Percentiles rank a stretch among this genome's conserved stretches.
phyloP scores from a whole-genome alignment of 768 basidiomycete species.

The Amanita thiersii region DNA sequence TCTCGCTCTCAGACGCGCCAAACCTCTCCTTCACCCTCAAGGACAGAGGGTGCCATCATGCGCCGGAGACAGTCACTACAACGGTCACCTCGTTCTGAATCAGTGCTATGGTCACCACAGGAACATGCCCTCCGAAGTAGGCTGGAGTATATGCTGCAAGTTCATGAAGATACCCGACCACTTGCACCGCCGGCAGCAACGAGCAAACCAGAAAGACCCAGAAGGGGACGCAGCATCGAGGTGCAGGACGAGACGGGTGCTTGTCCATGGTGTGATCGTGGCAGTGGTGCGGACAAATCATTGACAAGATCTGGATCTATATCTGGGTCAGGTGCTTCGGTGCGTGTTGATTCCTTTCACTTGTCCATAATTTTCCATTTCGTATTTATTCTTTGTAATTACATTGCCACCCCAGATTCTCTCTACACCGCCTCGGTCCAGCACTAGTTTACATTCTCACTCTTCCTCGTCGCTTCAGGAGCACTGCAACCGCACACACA shows the following conservation, averaged over 20 bases:
- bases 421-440: slow-evolving; percentile 5
- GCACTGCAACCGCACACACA: not conserved
- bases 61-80: slow-evolving; percentile 7
- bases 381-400: too few relatives aligned
- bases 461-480: slow-evolving; percentile 4
- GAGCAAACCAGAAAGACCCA: slow-evolving; percentile 1
- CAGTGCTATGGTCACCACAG: not conserved
- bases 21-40: slow-evolving; percentile 1
- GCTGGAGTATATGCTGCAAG: slow-evolving; percentile 1
- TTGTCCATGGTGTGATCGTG: slow-evolving; percentile 3
- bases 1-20: slow-evolving; percentile 1
- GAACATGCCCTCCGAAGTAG: slow-evolving; percentile 6
- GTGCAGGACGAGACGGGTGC: not conserved
- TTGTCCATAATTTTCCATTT: too few relatives aligned
- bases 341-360: too few relatives aligned
- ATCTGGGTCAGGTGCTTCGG: too few relatives aligned
- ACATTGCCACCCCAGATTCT: too few relatives aligned
- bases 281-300: not conserved
- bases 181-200: not conserved
- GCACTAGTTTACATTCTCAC: slow-evolving; percentile 4
- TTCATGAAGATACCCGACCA: not conserved
- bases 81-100: not conserved
- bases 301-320: slow-evolving; percentile 7
- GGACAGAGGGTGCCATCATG: not conserved
- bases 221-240: not conserved